Percentiles rank a stretch among this genome's conserved stretches.
Evolutionary conservation across 2,329 filamentous ascomycete genomes (phyloP).

Genomic region (Rhinocladiella mackenziei): DNA sequence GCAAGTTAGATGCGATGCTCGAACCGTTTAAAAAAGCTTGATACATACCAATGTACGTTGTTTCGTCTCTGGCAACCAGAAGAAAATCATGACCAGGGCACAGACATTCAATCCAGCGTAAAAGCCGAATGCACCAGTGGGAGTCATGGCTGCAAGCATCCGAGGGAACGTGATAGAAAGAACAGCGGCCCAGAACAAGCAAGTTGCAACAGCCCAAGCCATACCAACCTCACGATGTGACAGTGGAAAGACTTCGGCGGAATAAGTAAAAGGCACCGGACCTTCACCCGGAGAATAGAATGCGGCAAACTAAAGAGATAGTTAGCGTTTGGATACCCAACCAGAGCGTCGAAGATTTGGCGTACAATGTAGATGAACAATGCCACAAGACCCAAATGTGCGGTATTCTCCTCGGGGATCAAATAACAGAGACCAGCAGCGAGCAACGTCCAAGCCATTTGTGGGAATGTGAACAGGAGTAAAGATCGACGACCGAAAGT

Average conservation of each 20-base stretch:
- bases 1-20: background rate
- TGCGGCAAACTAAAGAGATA: slow-evolving; percentile 48
- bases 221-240: slow-evolving; percentile 47
- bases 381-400: slow-evolving; percentile 53
- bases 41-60: slow-evolving; percentile 38
- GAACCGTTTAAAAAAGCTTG: background rate
- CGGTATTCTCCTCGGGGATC: slow-evolving; percentile 41
- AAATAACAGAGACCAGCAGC: slow-evolving; percentile 59
- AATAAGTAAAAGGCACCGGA: slow-evolving; percentile 34
- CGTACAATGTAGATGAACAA: slow-evolving; percentile 56
- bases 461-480: slow-evolving; percentile 62
- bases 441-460: slow-evolving; percentile 65
- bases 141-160: slow-evolving; percentile 43
- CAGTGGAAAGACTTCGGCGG: slow-evolving; percentile 45
- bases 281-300: slow-evolving; percentile 61
- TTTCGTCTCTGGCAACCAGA: slow-evolving; percentile 52
- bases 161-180: slow-evolving; percentile 44
- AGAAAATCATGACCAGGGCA: slow-evolving; percentile 56
- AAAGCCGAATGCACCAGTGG: slow-evolving; percentile 54
- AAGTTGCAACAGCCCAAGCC: slow-evolving; percentile 38
- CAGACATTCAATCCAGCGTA: slow-evolving; percentile 55
- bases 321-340: background rate
- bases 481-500: slow-evolving; percentile 62
- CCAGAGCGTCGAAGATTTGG: background rate
- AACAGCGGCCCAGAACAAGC: slow-evolving; percentile 36